Conservation (phyloP, 805 yeast species). For the Barnettozyma vustinii region DNA sequence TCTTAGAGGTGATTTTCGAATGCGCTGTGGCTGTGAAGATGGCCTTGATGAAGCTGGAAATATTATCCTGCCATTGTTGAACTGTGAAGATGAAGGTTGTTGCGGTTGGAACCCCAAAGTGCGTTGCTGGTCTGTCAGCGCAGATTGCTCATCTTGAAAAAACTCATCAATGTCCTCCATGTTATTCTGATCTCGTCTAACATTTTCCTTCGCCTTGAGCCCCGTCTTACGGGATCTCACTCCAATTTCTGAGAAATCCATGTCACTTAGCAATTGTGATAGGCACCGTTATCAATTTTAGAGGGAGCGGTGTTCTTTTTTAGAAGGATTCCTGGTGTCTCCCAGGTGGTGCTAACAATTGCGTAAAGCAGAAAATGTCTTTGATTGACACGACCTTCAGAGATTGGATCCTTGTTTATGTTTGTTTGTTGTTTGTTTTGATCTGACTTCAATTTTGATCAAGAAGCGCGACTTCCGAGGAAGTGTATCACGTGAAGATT, state of each 20-base stretch:
- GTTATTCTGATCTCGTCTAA: constrained; percentile 51
- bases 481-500: neutral
- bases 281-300: neutral
- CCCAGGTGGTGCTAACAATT: neutral
- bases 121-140: neutral
- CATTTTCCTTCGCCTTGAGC: constrained; percentile 38
- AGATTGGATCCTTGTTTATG: neutral
- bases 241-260: constrained; percentile 47
- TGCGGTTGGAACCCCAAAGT: neutral
- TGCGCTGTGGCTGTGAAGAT: constrained; percentile 3
- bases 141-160: constrained; percentile 46
- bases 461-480: constrained; percentile 2
- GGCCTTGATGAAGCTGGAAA: constrained; percentile 8
- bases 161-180: constrained; percentile 70
- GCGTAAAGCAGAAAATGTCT: neutral
- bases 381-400: neutral
- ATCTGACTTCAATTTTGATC: neutral
- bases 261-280: constrained; percentile 9
- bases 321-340: neutral
- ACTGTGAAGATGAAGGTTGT: constrained; percentile 1
- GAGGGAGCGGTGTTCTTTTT: neutral
- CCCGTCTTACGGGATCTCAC: constrained; percentile 65
- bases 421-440: neutral
- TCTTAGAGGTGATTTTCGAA: constrained; percentile 9
- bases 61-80: constrained; percentile 11